phyloP scores from a whole-genome alignment of 352 stramenopile genomes.

The Phytophthora pluvialis region DNA sequence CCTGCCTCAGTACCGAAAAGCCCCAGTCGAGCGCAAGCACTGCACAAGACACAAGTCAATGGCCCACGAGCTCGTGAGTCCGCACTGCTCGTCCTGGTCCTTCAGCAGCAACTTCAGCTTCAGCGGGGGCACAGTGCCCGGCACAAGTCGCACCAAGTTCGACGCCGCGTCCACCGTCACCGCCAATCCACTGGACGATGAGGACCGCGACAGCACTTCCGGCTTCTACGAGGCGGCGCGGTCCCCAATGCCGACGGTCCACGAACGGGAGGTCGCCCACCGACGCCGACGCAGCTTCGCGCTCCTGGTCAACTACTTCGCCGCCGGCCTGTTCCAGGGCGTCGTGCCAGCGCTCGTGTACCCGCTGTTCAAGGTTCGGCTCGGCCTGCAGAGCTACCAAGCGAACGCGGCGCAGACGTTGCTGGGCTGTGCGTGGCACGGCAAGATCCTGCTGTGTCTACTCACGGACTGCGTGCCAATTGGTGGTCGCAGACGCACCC shows the following conservation, averaged over 20 bases:
- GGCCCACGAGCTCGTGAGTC: slow-evolving; percentile 38
- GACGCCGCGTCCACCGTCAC: slow-evolving; percentile 37
- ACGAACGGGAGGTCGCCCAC: slow-evolving; percentile 11
- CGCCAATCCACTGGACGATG: slow-evolving; percentile 18
- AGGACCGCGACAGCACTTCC: slow-evolving; percentile 6
- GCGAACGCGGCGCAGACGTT: slow-evolving; percentile 64
- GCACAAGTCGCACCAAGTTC: slow-evolving; percentile 19
- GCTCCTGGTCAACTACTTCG: slow-evolving; percentile 72
- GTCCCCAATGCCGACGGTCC: slow-evolving; percentile 20
- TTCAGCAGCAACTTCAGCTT: slow-evolving; percentile 34
- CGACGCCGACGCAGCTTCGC: slow-evolving; percentile 36
- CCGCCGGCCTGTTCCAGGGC: slow-evolving; percentile 74
- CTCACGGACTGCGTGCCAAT: slow-evolving; percentile 69
- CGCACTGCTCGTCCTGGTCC: slow-evolving; percentile 38
- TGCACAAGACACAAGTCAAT: slow-evolving; percentile 14
- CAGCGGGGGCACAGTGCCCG: slow-evolving; percentile 8
- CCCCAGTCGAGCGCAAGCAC: slow-evolving; percentile 10
- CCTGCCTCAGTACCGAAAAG: slow-evolving; percentile 32
- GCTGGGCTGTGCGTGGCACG: slow-evolving; percentile 68
- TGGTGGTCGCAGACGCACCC: slow-evolving; percentile 60
- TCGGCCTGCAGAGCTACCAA: slow-evolving; percentile 71
- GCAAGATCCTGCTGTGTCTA: slow-evolving; percentile 72
- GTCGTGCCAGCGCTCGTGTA: slow-evolving; percentile 72
- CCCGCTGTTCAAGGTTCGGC: slow-evolving; percentile 77
- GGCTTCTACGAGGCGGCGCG: slow-evolving; percentile 22